phyloP scores from a whole-genome alignment of 140 eudicot species.

The Bidens hawaiensis region DNA sequence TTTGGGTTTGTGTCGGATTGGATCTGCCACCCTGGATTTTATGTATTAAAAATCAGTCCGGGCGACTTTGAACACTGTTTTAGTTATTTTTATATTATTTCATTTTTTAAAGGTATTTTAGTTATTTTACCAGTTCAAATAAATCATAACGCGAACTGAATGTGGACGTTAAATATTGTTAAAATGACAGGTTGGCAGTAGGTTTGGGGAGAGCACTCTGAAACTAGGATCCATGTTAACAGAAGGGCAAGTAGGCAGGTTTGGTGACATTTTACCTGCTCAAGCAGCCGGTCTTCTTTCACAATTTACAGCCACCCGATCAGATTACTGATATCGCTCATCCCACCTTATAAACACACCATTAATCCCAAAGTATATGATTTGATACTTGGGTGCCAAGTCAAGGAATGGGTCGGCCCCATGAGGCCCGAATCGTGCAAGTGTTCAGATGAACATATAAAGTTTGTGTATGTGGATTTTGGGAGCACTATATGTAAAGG shows the following conservation, averaged over 20 bases:
- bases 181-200: conserved; percentile 79
- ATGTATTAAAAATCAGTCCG: no score
- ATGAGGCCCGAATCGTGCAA: not conserved
- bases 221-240: conserved; percentile 85
- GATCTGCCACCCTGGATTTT: no score
- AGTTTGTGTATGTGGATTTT: conserved; percentile 12
- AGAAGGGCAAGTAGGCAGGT: conserved; percentile 90
- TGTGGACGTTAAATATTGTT: not conserved
- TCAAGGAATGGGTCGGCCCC: not conserved
- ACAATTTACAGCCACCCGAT: conserved; percentile 70
- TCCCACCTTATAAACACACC: not conserved
- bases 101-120: no score
- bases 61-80: no score
- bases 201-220: conserved; percentile 94
- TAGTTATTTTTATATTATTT: no score
- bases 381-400: conserved; percentile 12
- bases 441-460: conserved; percentile 4
- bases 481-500: no score
- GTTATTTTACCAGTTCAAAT: no score
- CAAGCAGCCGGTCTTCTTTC: conserved; percentile 99
- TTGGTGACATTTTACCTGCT: conserved; percentile 95
- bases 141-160: no score
- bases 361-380: conserved; percentile 2
- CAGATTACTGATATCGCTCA: conserved; percentile 41
- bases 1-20: no score